Conservation (phyloP, 176 grass and related monocot species). For the Alloteropsis semialata region DNA sequence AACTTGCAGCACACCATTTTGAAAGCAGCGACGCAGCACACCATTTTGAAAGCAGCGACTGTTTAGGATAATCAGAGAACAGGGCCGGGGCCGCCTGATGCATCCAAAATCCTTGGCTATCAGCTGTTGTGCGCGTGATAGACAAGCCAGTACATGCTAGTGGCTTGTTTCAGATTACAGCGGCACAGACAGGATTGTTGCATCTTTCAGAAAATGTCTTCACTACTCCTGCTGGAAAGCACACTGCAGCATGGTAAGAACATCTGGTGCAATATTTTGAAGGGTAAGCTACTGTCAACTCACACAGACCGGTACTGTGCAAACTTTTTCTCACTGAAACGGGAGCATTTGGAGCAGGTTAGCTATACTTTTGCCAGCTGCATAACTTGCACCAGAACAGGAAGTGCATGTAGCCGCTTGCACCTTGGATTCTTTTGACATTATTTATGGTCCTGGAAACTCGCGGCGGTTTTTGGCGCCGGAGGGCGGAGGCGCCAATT, state of each 20-base stretch:
- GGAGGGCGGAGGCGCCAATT: not conserved
- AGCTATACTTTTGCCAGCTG: not conserved
- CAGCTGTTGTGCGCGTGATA: not conserved
- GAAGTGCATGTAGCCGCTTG: not conserved
- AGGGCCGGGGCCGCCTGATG: not conserved
- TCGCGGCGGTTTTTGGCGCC: not conserved
- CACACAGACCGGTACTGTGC: not conserved
- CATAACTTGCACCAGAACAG: not conserved
- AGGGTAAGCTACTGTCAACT: not conserved
- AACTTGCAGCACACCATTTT: conserved; percentile 12
- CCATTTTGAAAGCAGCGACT: conserved; percentile 4
- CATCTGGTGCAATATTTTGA: not conserved
- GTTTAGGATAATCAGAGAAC: conserved; percentile 18
- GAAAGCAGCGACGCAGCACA: not conserved
- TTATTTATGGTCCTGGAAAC: not conserved
- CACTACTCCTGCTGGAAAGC: conserved; percentile 3
- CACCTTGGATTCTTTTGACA: conserved; percentile 12
- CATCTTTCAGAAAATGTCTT: conserved; percentile 29
- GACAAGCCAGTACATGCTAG: not conserved
- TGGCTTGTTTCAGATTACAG: conserved; percentile 1
- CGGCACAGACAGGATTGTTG: not conserved
- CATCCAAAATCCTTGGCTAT: conserved; percentile 24
- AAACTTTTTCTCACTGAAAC: not conserved
- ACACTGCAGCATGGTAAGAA: not conserved
- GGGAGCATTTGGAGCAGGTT: not conserved